Evolutionary conservation across 148 eudicot species (phyloP).

Genomic region (Cornus florida): DNA sequence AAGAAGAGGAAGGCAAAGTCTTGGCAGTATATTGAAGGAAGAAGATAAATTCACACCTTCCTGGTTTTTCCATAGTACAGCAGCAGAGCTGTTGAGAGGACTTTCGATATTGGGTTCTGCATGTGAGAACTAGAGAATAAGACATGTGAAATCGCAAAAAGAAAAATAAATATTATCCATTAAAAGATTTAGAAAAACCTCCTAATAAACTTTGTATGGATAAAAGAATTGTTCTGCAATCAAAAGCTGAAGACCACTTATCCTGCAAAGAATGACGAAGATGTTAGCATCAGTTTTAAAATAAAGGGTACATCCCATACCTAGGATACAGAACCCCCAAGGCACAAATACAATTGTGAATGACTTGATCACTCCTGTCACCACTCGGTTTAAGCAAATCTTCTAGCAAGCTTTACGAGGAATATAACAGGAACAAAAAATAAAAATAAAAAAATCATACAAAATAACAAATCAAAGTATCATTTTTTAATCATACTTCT

Average conservation of each 20-base stretch:
- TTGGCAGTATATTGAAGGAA: background rate
- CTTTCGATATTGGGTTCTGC: slow-evolving; percentile 42
- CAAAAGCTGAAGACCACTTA: slow-evolving; percentile 64
- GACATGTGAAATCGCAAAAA: background rate
- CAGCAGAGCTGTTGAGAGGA: slow-evolving; percentile 41
- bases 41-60: slow-evolving; percentile 23
- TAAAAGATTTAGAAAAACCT: slow-evolving; percentile 28
- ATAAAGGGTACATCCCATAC: background rate
- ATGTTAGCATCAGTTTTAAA: background rate
- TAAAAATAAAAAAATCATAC: background rate
- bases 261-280: slow-evolving; percentile 26
- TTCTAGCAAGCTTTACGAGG: background rate
- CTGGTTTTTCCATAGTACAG: slow-evolving; percentile 39
- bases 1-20: background rate
- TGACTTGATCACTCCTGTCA: too few relatives aligned
- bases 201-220: slow-evolving; percentile 55
- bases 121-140: slow-evolving; percentile 5
- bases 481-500: background rate
- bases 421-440: too few relatives aligned
- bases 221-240: slow-evolving; percentile 52
- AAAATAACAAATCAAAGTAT: too few relatives aligned
- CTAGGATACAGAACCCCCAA: background rate
- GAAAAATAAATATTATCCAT: background rate
- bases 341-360: too few relatives aligned
- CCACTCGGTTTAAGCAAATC: background rate